These are phyloP conservation scores for Prunus yedoensis DNA, from an alignment of 331 rosid genomes.

Conservation along the genomic window DNA sequence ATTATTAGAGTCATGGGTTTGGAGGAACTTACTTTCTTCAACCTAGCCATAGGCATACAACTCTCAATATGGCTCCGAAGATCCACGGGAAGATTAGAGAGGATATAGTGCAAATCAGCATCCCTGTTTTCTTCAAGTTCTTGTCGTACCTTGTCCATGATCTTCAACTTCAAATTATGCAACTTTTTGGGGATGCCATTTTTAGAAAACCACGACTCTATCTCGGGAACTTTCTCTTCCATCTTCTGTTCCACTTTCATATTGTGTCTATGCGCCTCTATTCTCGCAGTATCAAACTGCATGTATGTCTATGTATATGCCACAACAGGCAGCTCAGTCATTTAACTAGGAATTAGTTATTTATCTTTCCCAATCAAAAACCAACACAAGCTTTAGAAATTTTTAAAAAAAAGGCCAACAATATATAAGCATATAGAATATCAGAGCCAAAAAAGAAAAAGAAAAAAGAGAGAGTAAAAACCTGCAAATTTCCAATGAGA, in stretches of 20 bases:
- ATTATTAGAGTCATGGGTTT: too few relatives aligned
- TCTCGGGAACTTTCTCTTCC: not conserved
- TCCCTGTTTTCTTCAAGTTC: not conserved
- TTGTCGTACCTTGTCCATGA: not conserved
- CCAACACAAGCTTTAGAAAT: too few relatives aligned
- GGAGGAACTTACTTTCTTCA: too few relatives aligned
- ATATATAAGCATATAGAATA: too few relatives aligned
- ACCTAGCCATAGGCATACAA: not conserved
- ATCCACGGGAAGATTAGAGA: not conserved
- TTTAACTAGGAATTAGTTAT: too few relatives aligned
- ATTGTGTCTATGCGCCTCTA: not conserved
- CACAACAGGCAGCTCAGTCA: not conserved
- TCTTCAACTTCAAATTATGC: not conserved
- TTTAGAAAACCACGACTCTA: not conserved
- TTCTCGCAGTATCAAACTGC: not conserved
- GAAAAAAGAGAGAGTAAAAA: not conserved
- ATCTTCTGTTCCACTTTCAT: not conserved
- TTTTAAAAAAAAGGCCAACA: too few relatives aligned
- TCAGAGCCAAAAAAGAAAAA: too few relatives aligned
- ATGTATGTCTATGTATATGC: not conserved
- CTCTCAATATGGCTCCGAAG: fast-evolving
- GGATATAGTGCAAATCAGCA: not conserved
- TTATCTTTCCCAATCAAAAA: too few relatives aligned
- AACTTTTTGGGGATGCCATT: not conserved
- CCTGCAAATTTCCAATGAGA: constrained; percentile 12